Base-by-base conservation (phyloP, 2,329 filamentous ascomycete species). In the Colletotrichum australisinense region DNA sequence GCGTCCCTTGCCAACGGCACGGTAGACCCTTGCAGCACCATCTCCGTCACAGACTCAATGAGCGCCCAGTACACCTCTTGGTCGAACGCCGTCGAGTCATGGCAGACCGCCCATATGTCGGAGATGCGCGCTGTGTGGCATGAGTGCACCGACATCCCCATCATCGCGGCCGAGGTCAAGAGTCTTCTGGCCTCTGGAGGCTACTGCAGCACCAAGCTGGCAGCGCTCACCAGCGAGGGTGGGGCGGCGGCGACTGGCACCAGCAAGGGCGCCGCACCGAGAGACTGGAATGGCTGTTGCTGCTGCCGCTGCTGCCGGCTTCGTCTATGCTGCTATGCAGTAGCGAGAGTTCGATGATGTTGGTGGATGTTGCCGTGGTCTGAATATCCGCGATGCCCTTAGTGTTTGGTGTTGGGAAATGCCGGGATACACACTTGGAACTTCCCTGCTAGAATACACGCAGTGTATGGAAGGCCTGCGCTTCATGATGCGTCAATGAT, bases 91-190 rank as follows among this genome's bases (percentile, higher is more conserved):
- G 1, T 63, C 1, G n/a, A 24, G 46, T 63, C 60, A 24, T 63
- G 60, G 42, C 46, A 32, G 46, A 35, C 46, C 0, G 42, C 60
- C 11, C 60, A 63, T n/a, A 63, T 35, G 46, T 63, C 60, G 12
- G 60, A 63, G 42, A 52, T 63, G 28, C 46, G 28, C 12, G 42
- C 49, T 4, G 9, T 52, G 11, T 63, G 60, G 60, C 60, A 63
- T 26, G 42, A 63, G 60, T 63, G 46, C n/a, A 63, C 60, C 42
- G 60, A 63, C 4, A 53, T 63, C n/a, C 60, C 60, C 28, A 12
- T 28, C 42, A 22, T 63, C 28, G 52, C 60, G 26, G 60, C 60
- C 26, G 60, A 53, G n/a, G 60, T 63, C 42, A 52, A 63, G 42
- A 52, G 42, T 28, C 3, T 63, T 6, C 42, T 63, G 4, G 42